phyloP scores from a whole-genome alignment of 139 green algal species.

The Chlorella sp. region DNA sequence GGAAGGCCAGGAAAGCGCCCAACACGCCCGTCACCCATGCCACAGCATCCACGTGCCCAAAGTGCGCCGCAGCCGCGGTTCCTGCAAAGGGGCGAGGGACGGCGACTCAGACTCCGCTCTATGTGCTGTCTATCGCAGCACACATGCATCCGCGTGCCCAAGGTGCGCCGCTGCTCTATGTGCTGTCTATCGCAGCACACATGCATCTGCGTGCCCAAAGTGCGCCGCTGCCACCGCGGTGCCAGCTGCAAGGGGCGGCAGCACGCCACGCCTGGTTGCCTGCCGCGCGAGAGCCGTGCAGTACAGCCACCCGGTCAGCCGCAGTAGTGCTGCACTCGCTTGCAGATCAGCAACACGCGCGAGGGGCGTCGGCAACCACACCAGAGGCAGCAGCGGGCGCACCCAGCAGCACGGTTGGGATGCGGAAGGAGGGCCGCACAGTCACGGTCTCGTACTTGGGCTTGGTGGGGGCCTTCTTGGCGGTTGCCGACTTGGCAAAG shows the following conservation, averaged over 20 bases:
- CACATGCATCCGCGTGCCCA: not conserved
- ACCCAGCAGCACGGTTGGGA: slow-evolving; percentile 49
- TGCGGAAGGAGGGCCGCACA: slow-evolving; percentile 41
- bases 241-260: not conserved
- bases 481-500: not conserved
- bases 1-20: slow-evolving; percentile 77
- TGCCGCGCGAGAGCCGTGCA: too few relatives aligned
- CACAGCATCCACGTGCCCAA: slow-evolving; percentile 35
- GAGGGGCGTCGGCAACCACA: too few relatives aligned
- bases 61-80: slow-evolving; percentile 32
- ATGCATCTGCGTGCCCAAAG: not conserved
- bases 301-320: too few relatives aligned
- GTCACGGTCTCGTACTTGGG: slow-evolving; percentile 40
- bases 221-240: slow-evolving; percentile 7
- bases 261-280: too few relatives aligned
- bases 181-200: too few relatives aligned
- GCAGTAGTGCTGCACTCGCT: too few relatives aligned
- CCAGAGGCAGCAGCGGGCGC: not conserved
- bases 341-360: too few relatives aligned
- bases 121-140: too few relatives aligned
- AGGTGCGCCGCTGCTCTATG: too few relatives aligned
- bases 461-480: slow-evolving; percentile 5
- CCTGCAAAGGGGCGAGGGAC: too few relatives aligned
- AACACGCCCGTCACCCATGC: slow-evolving; percentile 58
- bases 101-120: too few relatives aligned